phyloP scores from a whole-genome alignment of 2,329 filamentous ascomycete genomes.

The Aureobasidium sp. region DNA sequence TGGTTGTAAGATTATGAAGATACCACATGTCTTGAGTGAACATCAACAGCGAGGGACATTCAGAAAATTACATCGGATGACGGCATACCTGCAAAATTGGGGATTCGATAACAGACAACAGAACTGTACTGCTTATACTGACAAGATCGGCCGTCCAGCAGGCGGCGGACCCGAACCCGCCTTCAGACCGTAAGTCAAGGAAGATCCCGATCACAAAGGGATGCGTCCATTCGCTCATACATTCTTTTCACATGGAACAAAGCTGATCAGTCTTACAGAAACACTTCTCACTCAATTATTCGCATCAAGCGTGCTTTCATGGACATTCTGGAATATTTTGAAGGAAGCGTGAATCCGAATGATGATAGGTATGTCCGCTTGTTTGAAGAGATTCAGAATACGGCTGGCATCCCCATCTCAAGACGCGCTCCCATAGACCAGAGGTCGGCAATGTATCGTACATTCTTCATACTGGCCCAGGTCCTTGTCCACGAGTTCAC shows the following conservation, averaged over 20 bases:
- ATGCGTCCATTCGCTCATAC: too few species aligned
- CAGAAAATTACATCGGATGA: neutral
- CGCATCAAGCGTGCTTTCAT: neutral
- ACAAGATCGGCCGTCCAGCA: too few species aligned
- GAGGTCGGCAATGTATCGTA: neutral
- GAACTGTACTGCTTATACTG: neutral
- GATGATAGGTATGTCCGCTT: neutral
- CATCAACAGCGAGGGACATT: neutral
- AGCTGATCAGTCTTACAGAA: neutral
- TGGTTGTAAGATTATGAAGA: neutral
- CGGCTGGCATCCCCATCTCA: neutral
- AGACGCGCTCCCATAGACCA: neutral
- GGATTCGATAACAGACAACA: neutral
- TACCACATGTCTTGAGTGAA: neutral
- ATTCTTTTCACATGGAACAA: neutral
- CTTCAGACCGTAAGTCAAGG: neutral
- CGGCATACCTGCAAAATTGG: neutral
- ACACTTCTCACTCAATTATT: neutral
- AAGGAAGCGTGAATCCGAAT: neutral
- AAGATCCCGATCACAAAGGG: neutral
- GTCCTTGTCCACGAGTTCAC: neutral
- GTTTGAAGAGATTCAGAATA: neutral
- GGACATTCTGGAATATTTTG: neutral
- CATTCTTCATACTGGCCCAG: neutral
- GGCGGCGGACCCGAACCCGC: neutral